Percentiles rank a stretch among this genome's conserved stretches.
Evolutionary conservation across 2,329 filamentous ascomycete species (phyloP).

Genomic region (Monilinia fructigena): DNA sequence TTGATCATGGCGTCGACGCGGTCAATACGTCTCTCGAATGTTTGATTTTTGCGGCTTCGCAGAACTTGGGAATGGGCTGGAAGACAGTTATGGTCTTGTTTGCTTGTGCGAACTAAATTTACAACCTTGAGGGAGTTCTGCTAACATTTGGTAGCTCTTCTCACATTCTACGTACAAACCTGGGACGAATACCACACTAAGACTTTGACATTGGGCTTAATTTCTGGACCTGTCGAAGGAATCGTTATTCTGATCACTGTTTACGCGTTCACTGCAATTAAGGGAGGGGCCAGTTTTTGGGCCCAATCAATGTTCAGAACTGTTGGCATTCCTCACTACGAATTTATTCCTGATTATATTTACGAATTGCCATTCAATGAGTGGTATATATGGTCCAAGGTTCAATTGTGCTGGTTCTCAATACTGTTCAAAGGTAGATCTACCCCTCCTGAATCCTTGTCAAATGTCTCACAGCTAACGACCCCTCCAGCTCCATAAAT

Average conservation of each 20-base stretch:
- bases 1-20: constrained; percentile 96
- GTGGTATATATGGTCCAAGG: constrained; percentile 95
- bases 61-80: constrained; percentile 94
- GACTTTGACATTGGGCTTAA: constrained; percentile 83
- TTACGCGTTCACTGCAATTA: constrained; percentile 78
- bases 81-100: constrained; percentile 81
- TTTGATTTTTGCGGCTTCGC: constrained; percentile 84
- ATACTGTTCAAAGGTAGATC: constrained; percentile 66
- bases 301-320: constrained; percentile 82
- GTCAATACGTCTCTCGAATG: constrained; percentile 94
- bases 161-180: constrained; percentile 98
- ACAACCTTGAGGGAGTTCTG: neutral
- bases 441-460: constrained; percentile 3
- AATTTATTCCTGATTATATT: constrained; percentile 65
- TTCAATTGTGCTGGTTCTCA: constrained; percentile 74
- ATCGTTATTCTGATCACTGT: constrained; percentile 80
- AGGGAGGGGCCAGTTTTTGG: constrained; percentile 93
- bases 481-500: constrained; percentile 61
- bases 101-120: constrained; percentile 57
- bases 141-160: constrained; percentile 56
- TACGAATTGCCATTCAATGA: constrained; percentile 85
- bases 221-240: constrained; percentile 94
- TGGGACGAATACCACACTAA: constrained; percentile 99
- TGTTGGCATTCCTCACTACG: constrained; percentile 57
- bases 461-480: constrained; percentile 33